Conservation (phyloP, 257 asterid genomes). For the Jasminum sambac region DNA sequence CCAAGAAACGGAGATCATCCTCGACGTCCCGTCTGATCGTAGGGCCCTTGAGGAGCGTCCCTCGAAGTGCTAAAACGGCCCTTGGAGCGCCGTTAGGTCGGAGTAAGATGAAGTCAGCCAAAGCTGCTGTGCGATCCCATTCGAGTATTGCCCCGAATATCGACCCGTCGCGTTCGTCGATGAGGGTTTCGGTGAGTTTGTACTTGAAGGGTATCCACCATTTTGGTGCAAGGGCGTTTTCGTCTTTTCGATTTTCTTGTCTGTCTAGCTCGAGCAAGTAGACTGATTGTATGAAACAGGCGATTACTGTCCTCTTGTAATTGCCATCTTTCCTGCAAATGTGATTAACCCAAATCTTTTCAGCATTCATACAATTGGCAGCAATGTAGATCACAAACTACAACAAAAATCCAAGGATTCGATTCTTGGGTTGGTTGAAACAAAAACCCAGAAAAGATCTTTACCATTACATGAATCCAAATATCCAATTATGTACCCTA, state of each 20-base stretch:
- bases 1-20: constrained; percentile 89
- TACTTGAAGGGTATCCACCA: constrained; percentile 98
- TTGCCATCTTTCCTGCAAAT: constrained; percentile 80
- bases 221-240: constrained; percentile 85
- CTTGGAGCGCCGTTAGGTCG: constrained; percentile 92
- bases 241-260: constrained; percentile 70
- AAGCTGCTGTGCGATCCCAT: constrained; percentile 94
- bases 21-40: constrained; percentile 87
- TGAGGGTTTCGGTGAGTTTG: constrained; percentile 64
- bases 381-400: background rate
- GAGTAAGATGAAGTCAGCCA: constrained; percentile 67
- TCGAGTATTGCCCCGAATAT: constrained; percentile 90
- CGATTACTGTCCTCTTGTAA: constrained; percentile 82
- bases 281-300: constrained; percentile 96
- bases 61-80: constrained; percentile 79
- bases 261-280: constrained; percentile 94
- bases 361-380: background rate
- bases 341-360: constrained; percentile 7
- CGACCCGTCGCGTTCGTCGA: constrained; percentile 92
- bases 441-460: background rate
- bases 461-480: background rate
- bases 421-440: background rate
- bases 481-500: background rate
- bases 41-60: constrained; percentile 76
- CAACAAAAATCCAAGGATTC: background rate